Evolutionary conservation across 805 yeast species (phyloP).

Genomic region (Saccharomycopsis babjevae): DNA sequence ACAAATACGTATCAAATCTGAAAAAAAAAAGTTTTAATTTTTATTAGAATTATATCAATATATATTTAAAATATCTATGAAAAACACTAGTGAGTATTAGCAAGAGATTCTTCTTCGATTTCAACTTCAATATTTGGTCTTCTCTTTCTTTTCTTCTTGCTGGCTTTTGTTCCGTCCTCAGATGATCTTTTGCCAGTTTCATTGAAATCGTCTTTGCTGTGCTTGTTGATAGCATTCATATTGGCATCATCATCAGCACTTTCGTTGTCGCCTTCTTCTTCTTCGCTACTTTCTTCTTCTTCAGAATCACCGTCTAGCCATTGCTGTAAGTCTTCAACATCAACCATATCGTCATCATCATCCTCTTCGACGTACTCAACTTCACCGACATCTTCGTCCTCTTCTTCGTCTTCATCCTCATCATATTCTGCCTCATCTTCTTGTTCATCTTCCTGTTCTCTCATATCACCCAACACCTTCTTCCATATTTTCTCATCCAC

Average conservation of each 20-base stretch:
- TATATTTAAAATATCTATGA: neutral
- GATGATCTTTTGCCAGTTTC: conserved; percentile 6
- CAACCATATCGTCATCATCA: conserved; percentile 82
- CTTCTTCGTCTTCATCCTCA: conserved; percentile 40
- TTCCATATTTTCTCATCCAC: conserved; percentile 96
- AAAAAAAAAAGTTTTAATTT: neutral
- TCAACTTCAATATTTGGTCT: conserved; percentile 17
- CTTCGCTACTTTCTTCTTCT: conserved; percentile 17
- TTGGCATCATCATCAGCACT: conserved; percentile 13
- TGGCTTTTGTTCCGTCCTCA: neutral
- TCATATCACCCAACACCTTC: conserved; percentile 73
- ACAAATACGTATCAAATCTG: neutral
- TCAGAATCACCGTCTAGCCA: conserved; percentile 57
- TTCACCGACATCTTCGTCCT: conserved; percentile 53
- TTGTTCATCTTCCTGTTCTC: conserved; percentile 38
- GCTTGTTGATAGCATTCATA: conserved; percentile 10
- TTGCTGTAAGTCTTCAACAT: conserved; percentile 68
- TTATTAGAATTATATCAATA: neutral
- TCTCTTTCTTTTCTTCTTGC: conserved; percentile 15
- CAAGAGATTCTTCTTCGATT: conserved; percentile 14
- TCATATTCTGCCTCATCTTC: conserved; percentile 39
- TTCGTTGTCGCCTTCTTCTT: conserved; percentile 7
- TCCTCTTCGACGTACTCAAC: conserved; percentile 86
- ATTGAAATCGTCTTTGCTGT: conserved; percentile 12
- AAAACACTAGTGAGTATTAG: neutral